Percentiles rank a stretch among this genome's conserved stretches.
phyloP scores from a whole-genome alignment of 2,329 filamentous ascomycete species.

The Penicillium psychrosexuale region DNA sequence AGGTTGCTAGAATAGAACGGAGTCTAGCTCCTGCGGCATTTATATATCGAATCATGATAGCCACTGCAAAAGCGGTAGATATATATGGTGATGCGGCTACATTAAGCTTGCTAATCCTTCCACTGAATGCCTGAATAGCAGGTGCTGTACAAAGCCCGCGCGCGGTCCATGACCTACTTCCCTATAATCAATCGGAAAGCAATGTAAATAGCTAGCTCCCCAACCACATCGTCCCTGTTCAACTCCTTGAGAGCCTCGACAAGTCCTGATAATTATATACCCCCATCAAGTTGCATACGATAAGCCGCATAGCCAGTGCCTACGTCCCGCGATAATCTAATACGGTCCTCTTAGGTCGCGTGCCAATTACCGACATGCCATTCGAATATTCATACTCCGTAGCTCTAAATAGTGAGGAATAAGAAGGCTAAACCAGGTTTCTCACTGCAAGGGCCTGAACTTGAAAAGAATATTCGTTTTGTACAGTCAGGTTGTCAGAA shows the following conservation, averaged over 20 bases:
- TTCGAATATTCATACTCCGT: no score
- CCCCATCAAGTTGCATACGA: neutral
- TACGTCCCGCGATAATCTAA: no score
- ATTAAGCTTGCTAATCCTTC: neutral
- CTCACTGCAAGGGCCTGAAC: neutral
- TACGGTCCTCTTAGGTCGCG: no score
- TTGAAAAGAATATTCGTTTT: neutral
- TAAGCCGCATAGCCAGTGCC: neutral
- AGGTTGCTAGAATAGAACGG: neutral
- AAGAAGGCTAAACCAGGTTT: no score
- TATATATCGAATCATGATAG: neutral
- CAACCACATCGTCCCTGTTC: neutral
- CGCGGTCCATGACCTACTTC: neutral
- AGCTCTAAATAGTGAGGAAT: neutral
- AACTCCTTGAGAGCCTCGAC: neutral
- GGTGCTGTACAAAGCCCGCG: neutral
- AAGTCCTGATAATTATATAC: neutral
- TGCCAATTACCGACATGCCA: no score
- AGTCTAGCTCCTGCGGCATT: neutral
- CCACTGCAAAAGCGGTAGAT: neutral
- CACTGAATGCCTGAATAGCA: neutral
- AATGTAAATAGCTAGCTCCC: neutral
- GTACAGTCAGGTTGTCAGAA: constrained; percentile 3
- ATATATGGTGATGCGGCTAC: neutral
- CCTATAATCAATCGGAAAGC: neutral